A percentile compares a stretch with the other conserved stretches of the same genome.
Conservation (phyloP, 208 protist genomes). For the Leptomonas seymouri region DNA sequence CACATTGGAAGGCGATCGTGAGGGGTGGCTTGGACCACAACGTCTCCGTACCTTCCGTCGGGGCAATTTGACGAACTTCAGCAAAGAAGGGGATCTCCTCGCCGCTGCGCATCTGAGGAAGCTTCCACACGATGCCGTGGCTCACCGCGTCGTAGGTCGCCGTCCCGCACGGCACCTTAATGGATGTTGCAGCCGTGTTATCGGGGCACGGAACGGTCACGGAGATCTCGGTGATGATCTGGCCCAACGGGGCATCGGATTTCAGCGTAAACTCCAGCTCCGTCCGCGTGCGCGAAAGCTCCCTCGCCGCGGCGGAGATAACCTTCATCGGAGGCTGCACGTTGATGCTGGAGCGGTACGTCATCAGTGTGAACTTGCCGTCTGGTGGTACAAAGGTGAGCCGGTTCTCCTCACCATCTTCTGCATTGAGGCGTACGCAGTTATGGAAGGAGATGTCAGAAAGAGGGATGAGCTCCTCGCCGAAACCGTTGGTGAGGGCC, state of each 20-base stretch:
- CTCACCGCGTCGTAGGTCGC: slow-evolving; percentile 91
- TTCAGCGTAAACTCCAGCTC: slow-evolving; percentile 86
- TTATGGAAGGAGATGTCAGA: slow-evolving; percentile 98
- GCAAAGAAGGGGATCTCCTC: slow-evolving; percentile 86
- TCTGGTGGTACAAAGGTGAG: slow-evolving; percentile 94
- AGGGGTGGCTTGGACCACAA: slow-evolving; percentile 96
- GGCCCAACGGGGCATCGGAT: slow-evolving; percentile 45
- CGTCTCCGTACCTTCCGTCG: slow-evolving; percentile 71
- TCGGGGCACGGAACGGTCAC: slow-evolving; percentile 92
- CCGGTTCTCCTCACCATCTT: slow-evolving; percentile 82
- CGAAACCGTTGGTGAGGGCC: slow-evolving; percentile 8
- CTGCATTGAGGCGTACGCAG: slow-evolving; percentile 95
- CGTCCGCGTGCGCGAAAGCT: slow-evolving; percentile 93
- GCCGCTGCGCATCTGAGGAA: slow-evolving; percentile 78
- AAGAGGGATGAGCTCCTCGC: slow-evolving; percentile 58
- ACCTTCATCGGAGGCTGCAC: slow-evolving; percentile 96
- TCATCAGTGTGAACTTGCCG: slow-evolving; percentile 98
- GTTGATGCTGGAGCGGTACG: slow-evolving; percentile 94
- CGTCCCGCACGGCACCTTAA: slow-evolving; percentile 83
- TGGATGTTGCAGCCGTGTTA: slow-evolving; percentile 91
- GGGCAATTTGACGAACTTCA: slow-evolving; percentile 92
- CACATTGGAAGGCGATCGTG: slow-evolving; percentile 94
- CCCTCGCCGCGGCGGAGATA: slow-evolving; percentile 85
- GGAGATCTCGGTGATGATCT: slow-evolving; percentile 54
- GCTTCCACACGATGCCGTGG: slow-evolving; percentile 93